phyloP scores from a whole-genome alignment of 306 rosid genomes.

The Vigna radiata region DNA sequence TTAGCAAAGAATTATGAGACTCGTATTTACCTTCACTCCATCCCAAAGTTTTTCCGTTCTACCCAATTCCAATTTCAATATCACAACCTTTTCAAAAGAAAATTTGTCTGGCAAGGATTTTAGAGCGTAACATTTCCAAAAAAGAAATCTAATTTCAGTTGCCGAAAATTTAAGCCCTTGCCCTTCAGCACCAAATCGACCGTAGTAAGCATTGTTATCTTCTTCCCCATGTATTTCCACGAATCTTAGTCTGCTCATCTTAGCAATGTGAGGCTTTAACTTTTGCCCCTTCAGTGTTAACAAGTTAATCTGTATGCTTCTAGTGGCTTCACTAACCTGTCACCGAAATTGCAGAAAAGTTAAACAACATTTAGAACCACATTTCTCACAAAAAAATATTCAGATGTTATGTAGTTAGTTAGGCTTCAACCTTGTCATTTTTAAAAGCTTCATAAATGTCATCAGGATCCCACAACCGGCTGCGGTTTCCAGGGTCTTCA shows the following conservation, averaged over 20 bases:
- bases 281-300: fast-evolving
- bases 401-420: too few species aligned
- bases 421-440: not conserved
- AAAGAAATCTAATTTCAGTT: not conserved
- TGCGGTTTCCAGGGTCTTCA: not conserved
- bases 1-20: too few species aligned
- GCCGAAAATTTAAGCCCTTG: too few species aligned
- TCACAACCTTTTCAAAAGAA: not conserved
- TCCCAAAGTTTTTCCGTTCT: not conserved
- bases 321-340: too few species aligned
- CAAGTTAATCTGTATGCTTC: too few species aligned
- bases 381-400: too few species aligned
- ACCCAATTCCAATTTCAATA: not conserved
- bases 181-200: not conserved
- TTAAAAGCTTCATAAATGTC: not conserved
- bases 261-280: too few species aligned
- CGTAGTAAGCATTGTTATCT: too few species aligned
- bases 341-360: too few species aligned
- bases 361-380: too few species aligned
- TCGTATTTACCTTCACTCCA: not conserved
- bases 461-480: not conserved
- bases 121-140: not conserved
- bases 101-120: not conserved
- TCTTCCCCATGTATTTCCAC: too few species aligned
- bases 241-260: too few species aligned